Base-by-base conservation (phyloP, 1,139 yeast species). In the Debaryomyces sp. region DNA sequence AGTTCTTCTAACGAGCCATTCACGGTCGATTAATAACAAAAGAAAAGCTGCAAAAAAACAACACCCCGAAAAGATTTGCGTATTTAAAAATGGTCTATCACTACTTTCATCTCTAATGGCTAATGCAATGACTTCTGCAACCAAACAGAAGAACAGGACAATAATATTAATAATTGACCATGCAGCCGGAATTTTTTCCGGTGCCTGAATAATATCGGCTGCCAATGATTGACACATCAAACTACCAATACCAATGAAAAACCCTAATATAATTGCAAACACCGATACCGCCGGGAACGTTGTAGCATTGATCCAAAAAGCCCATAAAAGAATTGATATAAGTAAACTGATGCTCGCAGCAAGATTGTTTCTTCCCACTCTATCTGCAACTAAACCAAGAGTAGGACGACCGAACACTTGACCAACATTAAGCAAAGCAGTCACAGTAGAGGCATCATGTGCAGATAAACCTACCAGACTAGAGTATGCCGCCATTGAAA, bases 341-440 rank as follows among this genome's bases (percentile, higher is more conserved):
- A 67, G 48, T 3, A 69, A 38, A 44, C 78, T 66, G 4, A 70
- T 56, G 9, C 57, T 41, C 10, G 70, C 56, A 0, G 85, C 73
- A 30, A 78, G 67, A 61, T 84, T 86, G 39, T 75, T 67, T 51
- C 90, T 70, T 1, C 95, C 94, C 42, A 72, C 62, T 29, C 55
- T 65, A 60, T 87, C 94, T 24, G 85, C 84, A 5, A 77, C 35
- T 5, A 70, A 50, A 0, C 95, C 94, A 62, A 85, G 70, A 1
- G 67, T 34, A 1, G 92, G 92, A 55, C 94, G 73, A 0, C 94
- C 94, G 12, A 87, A 54, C 3, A 76, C 66, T 63, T 86, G 91
- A 1, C 85, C 85, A 4, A 81, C 83, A 61, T 83, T 84, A 56
- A 86, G 68, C 6, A 84, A 63, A 0, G 90, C 85, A 3, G 89